These are phyloP conservation scores for Diaporthe caulivora DNA, from an alignment of 2,329 filamentous ascomycete species.

Conservation along the genomic window DNA sequence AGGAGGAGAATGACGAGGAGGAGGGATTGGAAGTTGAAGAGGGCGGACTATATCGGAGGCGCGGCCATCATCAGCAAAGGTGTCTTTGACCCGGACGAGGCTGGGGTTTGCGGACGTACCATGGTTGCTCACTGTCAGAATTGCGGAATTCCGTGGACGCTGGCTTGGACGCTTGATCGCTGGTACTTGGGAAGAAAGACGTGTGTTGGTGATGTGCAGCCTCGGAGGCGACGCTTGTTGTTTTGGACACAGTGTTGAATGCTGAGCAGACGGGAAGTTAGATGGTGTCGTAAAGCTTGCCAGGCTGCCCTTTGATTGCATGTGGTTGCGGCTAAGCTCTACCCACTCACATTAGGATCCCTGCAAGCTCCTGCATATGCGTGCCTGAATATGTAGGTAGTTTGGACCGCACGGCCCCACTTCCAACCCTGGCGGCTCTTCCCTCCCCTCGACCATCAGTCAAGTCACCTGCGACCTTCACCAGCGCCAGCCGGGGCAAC, in stretches of 20 bases:
- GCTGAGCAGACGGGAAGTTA: not conserved
- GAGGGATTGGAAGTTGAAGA: constrained; percentile 99
- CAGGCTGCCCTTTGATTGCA: constrained; percentile 6
- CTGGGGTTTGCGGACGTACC: constrained; percentile 40
- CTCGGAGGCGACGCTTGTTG: constrained; percentile 12
- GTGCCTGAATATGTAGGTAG: constrained; percentile 11
- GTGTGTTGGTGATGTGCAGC: not conserved
- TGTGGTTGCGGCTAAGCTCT: constrained; percentile 26
- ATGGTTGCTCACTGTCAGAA: constrained; percentile 41
- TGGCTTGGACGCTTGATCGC: not conserved
- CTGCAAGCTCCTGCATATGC: constrained; percentile 12
- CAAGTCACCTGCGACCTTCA: not conserved
- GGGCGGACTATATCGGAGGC: constrained; percentile 81
- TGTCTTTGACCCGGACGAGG: not conserved
- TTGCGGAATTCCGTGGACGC: not conserved
- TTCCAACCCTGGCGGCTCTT: constrained; percentile 3
- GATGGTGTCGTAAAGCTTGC: constrained; percentile 4
- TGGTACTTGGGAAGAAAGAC: not conserved
- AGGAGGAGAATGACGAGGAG: constrained; percentile 93
- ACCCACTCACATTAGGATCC: constrained; percentile 24
- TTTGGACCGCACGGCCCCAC: constrained; percentile 16
- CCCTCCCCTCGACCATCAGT: not conserved
- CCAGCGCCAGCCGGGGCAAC: not conserved
- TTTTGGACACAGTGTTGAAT: constrained; percentile 39
- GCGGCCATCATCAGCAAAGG: constrained; percentile 1